A percentile compares a stretch with the other conserved stretches of the same genome.
Evolutionary conservation across 2,329 filamentous ascomycete genomes (phyloP).

Genomic region (Graphium sp.): DNA sequence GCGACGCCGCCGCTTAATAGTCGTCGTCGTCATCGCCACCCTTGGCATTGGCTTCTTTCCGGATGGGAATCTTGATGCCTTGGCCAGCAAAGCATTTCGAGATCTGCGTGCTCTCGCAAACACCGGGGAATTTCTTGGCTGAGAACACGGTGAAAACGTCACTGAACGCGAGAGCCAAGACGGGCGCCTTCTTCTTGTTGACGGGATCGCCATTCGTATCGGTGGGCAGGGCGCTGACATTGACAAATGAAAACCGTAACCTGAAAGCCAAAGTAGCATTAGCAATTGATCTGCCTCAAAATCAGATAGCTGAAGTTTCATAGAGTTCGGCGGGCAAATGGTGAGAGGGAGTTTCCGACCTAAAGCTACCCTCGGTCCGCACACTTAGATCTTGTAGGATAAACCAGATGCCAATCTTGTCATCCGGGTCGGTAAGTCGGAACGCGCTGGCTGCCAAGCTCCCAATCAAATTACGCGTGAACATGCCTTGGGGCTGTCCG

Average conservation of each 20-base stretch:
- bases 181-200: constrained; percentile 61
- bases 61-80: constrained; percentile 91
- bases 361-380: constrained; percentile 77
- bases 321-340: background rate
- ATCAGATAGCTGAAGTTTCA: background rate
- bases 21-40: constrained; percentile 37
- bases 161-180: constrained; percentile 74
- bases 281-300: background rate
- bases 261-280: constrained; percentile 15
- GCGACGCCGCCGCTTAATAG: background rate
- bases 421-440: constrained; percentile 59
- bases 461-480: constrained; percentile 86
- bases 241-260: constrained; percentile 61
- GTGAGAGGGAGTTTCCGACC: constrained; percentile 31
- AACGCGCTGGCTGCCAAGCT: constrained; percentile 82
- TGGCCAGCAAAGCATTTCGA: constrained; percentile 89
- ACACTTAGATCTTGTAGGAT: constrained; percentile 91
- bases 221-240: constrained; percentile 44
- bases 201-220: constrained; percentile 26
- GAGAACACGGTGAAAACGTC: constrained; percentile 87
- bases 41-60: constrained; percentile 57
- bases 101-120: constrained; percentile 80
- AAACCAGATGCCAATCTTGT: constrained; percentile 88
- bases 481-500: constrained; percentile 60
- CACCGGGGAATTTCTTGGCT: constrained; percentile 95